Conservation (phyloP, 78 protist species). For the Isochrysis galbana region DNA sequence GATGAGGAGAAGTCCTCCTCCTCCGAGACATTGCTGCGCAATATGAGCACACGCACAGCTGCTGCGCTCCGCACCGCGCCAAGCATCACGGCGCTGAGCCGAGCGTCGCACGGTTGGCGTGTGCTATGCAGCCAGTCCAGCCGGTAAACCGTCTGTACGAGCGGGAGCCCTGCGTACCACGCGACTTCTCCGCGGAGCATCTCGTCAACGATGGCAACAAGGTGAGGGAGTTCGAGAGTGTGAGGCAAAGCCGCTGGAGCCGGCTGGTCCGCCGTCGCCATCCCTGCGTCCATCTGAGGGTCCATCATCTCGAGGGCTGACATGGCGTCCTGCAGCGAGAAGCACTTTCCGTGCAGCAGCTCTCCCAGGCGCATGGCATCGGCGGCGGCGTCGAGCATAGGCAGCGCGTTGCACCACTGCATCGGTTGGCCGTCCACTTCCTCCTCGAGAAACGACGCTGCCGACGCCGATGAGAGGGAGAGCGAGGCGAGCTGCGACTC, state of each 20-base stretch:
- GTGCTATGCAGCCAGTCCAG: neutral
- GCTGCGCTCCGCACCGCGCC: neutral
- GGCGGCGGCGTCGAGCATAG: neutral
- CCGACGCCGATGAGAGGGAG: neutral
- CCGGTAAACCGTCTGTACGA: neutral
- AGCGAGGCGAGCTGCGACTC: too few species aligned
- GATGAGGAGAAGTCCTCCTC: neutral
- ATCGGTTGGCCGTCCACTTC: neutral
- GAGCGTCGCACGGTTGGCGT: neutral
- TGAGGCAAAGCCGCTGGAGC: neutral
- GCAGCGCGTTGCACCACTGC: neutral
- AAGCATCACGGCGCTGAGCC: neutral
- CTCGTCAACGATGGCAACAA: neutral
- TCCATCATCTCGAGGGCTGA: neutral
- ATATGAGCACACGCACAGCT: neutral
- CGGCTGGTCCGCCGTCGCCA: neutral
- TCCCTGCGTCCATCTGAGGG: conserved; percentile 12
- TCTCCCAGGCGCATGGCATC: neutral
- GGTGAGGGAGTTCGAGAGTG: neutral
- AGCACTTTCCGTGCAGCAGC: neutral
- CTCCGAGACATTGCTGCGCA: neutral
- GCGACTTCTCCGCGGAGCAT: neutral
- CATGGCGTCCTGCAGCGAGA: neutral
- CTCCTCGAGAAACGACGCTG: neutral
- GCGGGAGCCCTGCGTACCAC: neutral